These are phyloP conservation scores for Tausonia pullulans DNA, from an alignment of 1,284 basidiomycete genomes.

Conservation along the genomic window DNA sequence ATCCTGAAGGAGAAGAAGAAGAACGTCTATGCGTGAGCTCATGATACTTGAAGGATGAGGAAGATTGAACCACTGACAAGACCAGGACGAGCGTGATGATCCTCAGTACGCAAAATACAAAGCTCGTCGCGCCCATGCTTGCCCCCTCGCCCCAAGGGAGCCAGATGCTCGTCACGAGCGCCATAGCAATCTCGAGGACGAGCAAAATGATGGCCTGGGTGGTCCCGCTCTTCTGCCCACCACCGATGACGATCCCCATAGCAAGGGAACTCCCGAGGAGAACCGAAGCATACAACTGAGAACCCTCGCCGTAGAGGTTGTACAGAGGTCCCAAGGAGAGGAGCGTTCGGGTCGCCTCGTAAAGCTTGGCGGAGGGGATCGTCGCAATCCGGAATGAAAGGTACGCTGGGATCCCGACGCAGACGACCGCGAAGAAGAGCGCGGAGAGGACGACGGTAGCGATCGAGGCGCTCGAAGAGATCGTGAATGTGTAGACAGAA, in stretches of 20 bases:
- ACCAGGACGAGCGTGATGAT: conserved; percentile 81
- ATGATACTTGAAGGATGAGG: background rate
- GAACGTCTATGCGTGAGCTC: background rate
- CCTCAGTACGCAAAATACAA: conserved; percentile 77
- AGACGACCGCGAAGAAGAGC: conserved; percentile 65
- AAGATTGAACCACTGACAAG: conserved; percentile 46
- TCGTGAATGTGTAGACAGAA: conserved; percentile 72
- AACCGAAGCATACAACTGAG: conserved; percentile 74
- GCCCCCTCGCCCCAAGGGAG: conserved; percentile 92
- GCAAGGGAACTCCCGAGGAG: conserved; percentile 70
- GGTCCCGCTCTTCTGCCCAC: conserved; percentile 76
- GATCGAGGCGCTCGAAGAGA: conserved; percentile 34
- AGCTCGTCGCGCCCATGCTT: conserved; percentile 87
- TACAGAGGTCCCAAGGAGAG: conserved; percentile 89
- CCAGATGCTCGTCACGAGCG: conserved; percentile 81
- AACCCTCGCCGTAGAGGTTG: conserved; percentile 85
- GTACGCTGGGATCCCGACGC: conserved; percentile 61
- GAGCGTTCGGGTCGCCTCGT: conserved; percentile 83
- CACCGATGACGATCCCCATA: conserved; percentile 72
- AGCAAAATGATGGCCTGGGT: conserved; percentile 83
- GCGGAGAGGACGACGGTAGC: conserved; percentile 57
- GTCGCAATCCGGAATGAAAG: conserved; percentile 63
- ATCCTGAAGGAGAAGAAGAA: background rate
- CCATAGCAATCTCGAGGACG: conserved; percentile 67
- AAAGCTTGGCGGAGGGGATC: conserved; percentile 78